These are phyloP conservation scores for Phytophthora cactorum DNA, from an alignment of 352 stramenopile genomes.

Conservation along the genomic window DNA sequence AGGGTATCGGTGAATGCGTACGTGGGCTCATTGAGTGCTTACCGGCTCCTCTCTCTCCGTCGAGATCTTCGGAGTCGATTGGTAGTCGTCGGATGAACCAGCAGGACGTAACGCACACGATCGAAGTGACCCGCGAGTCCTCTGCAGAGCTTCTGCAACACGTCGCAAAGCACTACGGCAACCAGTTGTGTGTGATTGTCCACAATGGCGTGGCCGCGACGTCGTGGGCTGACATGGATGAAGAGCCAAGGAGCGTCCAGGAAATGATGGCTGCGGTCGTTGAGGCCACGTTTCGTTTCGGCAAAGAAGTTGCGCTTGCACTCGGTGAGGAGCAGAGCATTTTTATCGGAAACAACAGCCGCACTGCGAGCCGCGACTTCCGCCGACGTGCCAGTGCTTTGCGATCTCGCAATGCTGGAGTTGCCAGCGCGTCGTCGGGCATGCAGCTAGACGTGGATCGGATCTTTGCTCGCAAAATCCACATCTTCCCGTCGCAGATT, in stretches of 20 bases:
- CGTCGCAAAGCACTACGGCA: slow-evolving; percentile 66
- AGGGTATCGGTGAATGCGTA: slow-evolving; percentile 75
- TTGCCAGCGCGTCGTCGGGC: slow-evolving; percentile 33
- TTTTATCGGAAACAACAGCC: slow-evolving; percentile 51
- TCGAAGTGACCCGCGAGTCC: slow-evolving; percentile 73
- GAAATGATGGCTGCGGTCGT: slow-evolving; percentile 69
- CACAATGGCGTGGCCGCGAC: slow-evolving; percentile 48
- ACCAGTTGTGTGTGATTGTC: slow-evolving; percentile 55
- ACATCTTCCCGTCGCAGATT: slow-evolving; percentile 58
- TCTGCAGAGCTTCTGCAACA: slow-evolving; percentile 65
- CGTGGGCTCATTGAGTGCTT: slow-evolving; percentile 78
- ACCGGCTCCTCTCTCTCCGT: slow-evolving; percentile 34
- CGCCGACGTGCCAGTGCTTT: slow-evolving; percentile 61
- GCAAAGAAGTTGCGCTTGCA: slow-evolving; percentile 66
- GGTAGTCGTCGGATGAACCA: slow-evolving; percentile 35
- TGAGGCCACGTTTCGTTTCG: slow-evolving; percentile 58
- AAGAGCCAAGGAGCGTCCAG: slow-evolving; percentile 75
- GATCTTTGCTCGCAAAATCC: slow-evolving; percentile 83
- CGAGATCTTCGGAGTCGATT: slow-evolving; percentile 25
- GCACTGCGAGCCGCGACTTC: slow-evolving; percentile 65
- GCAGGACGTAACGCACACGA: slow-evolving; percentile 75
- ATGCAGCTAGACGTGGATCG: slow-evolving; percentile 84
- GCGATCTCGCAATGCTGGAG: slow-evolving; percentile 56
- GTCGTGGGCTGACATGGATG: slow-evolving; percentile 62
- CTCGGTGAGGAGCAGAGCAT: slow-evolving; percentile 67